Conservation (phyloP, 352 stramenopile genomes). For the Pythium phragmitis region DNA sequence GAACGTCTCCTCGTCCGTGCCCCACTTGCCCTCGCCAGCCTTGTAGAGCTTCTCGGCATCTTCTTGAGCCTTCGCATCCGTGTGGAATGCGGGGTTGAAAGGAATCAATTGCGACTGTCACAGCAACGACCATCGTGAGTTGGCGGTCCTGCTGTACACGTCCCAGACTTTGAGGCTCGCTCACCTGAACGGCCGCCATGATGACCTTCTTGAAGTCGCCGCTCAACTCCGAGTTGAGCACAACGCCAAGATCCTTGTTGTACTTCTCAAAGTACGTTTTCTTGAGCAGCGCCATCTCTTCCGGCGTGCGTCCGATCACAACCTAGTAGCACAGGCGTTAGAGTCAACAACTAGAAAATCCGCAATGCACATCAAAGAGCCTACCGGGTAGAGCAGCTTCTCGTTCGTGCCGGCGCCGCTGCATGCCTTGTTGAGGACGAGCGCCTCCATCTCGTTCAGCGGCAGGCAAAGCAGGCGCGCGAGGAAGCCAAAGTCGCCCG, state of each 20-base stretch:
- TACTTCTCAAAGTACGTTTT: slow-evolving; percentile 73
- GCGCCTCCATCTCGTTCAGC: slow-evolving; percentile 61
- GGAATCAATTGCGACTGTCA: slow-evolving; percentile 34
- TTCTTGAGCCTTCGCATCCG: slow-evolving; percentile 45
- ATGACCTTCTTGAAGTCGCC: slow-evolving; percentile 79
- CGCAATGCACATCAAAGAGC: too few species aligned
- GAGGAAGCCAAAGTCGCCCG: slow-evolving; percentile 64
- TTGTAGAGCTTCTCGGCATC: slow-evolving; percentile 70
- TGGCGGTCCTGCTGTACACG: too few species aligned
- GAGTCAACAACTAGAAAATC: too few species aligned
- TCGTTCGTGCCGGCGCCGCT: slow-evolving; percentile 70
- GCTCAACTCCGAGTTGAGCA: slow-evolving; percentile 55
- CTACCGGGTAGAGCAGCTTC: slow-evolving; percentile 66
- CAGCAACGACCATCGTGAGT: too few species aligned
- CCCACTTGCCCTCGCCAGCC: slow-evolving; percentile 61
- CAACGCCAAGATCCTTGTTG: slow-evolving; percentile 55
- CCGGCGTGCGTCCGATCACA: slow-evolving; percentile 57
- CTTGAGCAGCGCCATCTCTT: slow-evolving; percentile 76
- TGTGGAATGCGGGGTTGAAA: slow-evolving; percentile 64
- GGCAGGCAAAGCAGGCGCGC: slow-evolving; percentile 46
- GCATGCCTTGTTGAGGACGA: slow-evolving; percentile 60
- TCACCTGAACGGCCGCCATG: slow-evolving; percentile 53
- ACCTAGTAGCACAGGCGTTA: slow-evolving; percentile 8
- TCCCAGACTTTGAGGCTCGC: too few species aligned
- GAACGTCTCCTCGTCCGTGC: slow-evolving; percentile 67